Base-by-base conservation (phyloP, 495 filamentous ascomycete species). In the Aspergillus homomorphus region DNA sequence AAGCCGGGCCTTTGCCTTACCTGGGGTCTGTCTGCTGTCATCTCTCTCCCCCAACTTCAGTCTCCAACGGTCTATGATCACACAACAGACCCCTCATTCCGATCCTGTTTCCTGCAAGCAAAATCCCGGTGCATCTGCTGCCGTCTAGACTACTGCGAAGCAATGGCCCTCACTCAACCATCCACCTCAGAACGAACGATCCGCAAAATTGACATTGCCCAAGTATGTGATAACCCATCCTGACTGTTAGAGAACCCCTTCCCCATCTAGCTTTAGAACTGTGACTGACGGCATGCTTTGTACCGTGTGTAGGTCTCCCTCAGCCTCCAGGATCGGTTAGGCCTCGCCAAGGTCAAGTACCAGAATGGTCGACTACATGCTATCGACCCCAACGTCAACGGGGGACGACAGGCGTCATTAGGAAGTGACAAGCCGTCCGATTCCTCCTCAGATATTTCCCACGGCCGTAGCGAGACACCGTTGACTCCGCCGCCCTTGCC, bases 291-390 rank as follows among this genome's bases (percentile, higher is more conserved):
- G 20, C 22, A n/a, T 0, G 12, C 9, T 23, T 53, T 51, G 12
- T 26, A 0, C 15, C 24, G 10, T 10, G 4, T 22, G 43, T 61
- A 98, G 94, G 94, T 98, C 74, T 94, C 91, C 55, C 79, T 92
- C 72, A 87, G 86, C 66, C 78, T 99, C 33, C 90, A 96, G 73
- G 89, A 95, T 76, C 91, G 93, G 45, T 82, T 99, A 33, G 93
- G 95, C 62, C 83, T 98, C 52, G 94, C 94, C 69, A 92, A 90
- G 76, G 91, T 96, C 83, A 99, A 97, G 77, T 90, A 92, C 53
- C 89, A 93, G 72, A 86, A 96, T 73, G 93, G 93, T 60, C 74
- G 72, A 54, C 65, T 78, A 24, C 71, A 72, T 58, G 57, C 66
- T 2, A 56, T 73, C 43, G 69, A 68, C 49, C 71, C 80, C 89